These are phyloP conservation scores for Rhizopogon roseolus DNA, from an alignment of 768 basidiomycete species.

Conservation along the genomic window DNA sequence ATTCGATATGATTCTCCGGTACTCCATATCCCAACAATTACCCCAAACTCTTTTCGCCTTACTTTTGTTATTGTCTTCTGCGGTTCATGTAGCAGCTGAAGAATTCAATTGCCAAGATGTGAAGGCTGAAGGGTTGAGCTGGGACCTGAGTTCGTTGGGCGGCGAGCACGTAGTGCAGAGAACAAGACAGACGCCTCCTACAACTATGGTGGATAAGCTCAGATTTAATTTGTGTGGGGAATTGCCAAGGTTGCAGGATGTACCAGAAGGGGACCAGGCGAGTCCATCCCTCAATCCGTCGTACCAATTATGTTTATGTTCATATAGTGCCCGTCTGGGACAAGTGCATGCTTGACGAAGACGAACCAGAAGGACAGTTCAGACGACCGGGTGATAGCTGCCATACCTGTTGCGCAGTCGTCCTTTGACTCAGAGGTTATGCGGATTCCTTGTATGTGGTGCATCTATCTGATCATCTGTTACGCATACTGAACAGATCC, in stretches of 20 bases:
- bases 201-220: conserved; percentile 51
- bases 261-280: conserved; percentile 66
- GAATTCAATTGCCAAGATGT: conserved; percentile 48
- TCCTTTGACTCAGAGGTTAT: conserved; percentile 22
- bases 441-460: conserved; percentile 33
- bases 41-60: conserved; percentile 7
- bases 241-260: conserved; percentile 39
- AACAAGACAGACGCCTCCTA: conserved; percentile 60
- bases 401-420: conserved; percentile 66
- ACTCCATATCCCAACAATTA: conserved; percentile 3
- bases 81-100: conserved; percentile 28
- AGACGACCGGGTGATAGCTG: conserved; percentile 66
- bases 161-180: conserved; percentile 48
- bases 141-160: conserved; percentile 54
- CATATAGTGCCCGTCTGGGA: conserved; percentile 59
- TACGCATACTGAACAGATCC: conserved; percentile 3
- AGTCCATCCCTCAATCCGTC: conserved; percentile 14
- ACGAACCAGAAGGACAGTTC: conserved; percentile 53
- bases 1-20: conserved; percentile 16
- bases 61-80: conserved; percentile 15
- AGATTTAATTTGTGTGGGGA: conserved; percentile 68
- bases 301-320: conserved; percentile 5
- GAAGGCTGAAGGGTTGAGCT: conserved; percentile 38
- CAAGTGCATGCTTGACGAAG: conserved; percentile 70
- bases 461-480: conserved; percentile 9